A percentile compares a stretch with the other conserved stretches of the same genome.
phyloP scores from a whole-genome alignment of 192 early-diverging fungal genomes.

The Rhizophagus sp. region DNA sequence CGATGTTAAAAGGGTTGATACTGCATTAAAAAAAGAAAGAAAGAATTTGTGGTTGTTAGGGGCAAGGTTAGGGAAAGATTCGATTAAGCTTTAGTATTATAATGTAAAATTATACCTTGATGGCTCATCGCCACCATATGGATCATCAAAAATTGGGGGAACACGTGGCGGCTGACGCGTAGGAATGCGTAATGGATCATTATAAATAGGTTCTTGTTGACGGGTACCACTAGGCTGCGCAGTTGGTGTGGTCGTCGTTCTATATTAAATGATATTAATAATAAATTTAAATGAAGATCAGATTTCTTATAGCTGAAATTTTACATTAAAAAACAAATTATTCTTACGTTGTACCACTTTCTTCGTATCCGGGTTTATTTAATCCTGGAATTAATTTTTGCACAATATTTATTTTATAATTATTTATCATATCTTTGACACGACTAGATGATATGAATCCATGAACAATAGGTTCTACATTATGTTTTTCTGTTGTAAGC shows the following conservation, averaged over 20 bases:
- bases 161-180: slow-evolving; percentile 34
- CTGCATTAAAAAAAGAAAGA: not conserved
- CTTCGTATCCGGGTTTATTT: slow-evolving; percentile 73
- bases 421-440: slow-evolving; percentile 59
- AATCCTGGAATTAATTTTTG: slow-evolving; percentile 68
- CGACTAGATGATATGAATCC: slow-evolving; percentile 59
- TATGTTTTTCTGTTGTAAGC: slow-evolving; percentile 32
- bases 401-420: slow-evolving; percentile 65
- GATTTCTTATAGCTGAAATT: not conserved
- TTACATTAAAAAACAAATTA: not conserved
- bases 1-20: slow-evolving; percentile 63
- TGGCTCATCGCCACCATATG: slow-evolving; percentile 47
- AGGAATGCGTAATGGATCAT: slow-evolving; percentile 43
- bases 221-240: not conserved
- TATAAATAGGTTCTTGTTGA: slow-evolving; percentile 27
- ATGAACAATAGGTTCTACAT: slow-evolving; percentile 48
- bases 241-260: not conserved
- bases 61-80: too few relatives aligned
- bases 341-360: slow-evolving; percentile 34
- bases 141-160: slow-evolving; percentile 52
- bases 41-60: too few relatives aligned
- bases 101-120: not conserved
- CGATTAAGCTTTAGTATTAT: not conserved
- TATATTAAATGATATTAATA: not conserved
- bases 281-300: not conserved